These are phyloP conservation scores for Lactifluus pinguis DNA, from an alignment of 768 basidiomycete genomes.

Conservation along the genomic window DNA sequence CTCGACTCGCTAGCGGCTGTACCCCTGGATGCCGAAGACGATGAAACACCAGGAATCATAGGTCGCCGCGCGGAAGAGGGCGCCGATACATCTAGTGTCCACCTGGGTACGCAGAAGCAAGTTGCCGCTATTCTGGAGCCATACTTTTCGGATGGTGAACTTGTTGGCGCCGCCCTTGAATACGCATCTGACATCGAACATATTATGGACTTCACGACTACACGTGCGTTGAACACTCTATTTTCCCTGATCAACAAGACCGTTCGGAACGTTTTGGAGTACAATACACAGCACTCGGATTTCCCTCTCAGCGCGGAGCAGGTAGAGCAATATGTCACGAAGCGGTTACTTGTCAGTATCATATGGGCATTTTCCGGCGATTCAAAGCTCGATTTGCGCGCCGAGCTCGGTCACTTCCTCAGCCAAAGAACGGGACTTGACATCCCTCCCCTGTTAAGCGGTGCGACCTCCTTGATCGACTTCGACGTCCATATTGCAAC, in stretches of 20 bases:
- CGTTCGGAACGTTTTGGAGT: slow-evolving; percentile 85
- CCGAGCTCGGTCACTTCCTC: slow-evolving; percentile 83
- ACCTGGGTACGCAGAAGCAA: slow-evolving; percentile 67
- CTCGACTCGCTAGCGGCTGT: slow-evolving; percentile 64
- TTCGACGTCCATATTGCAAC: slow-evolving; percentile 84
- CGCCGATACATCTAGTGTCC: slow-evolving; percentile 42
- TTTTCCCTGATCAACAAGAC: slow-evolving; percentile 98
- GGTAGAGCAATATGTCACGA: slow-evolving; percentile 84
- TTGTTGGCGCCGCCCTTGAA: slow-evolving; percentile 69
- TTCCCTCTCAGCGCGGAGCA: slow-evolving; percentile 83
- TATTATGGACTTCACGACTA: slow-evolving; percentile 96
- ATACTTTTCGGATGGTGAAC: slow-evolving; percentile 74
- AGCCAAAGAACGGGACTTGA: slow-evolving; percentile 83
- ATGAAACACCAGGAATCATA: slow-evolving; percentile 54
- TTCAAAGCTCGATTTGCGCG: slow-evolving; percentile 81
- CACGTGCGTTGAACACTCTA: slow-evolving; percentile 87
- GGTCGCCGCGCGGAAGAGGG: slow-evolving; percentile 49
- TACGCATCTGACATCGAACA: slow-evolving; percentile 86
- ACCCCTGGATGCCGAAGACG: slow-evolving; percentile 85
- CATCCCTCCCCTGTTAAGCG: slow-evolving; percentile 64
- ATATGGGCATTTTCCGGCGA: slow-evolving; percentile 99
- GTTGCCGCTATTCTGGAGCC: slow-evolving; percentile 67
- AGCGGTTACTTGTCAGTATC: slow-evolving; percentile 81
- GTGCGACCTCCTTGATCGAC: slow-evolving; percentile 77
- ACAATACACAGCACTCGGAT: slow-evolving; percentile 90